Evolutionary conservation across 2,329 filamentous ascomycete species (phyloP).

Genomic region (Exophiala phaeomuriformis): DNA sequence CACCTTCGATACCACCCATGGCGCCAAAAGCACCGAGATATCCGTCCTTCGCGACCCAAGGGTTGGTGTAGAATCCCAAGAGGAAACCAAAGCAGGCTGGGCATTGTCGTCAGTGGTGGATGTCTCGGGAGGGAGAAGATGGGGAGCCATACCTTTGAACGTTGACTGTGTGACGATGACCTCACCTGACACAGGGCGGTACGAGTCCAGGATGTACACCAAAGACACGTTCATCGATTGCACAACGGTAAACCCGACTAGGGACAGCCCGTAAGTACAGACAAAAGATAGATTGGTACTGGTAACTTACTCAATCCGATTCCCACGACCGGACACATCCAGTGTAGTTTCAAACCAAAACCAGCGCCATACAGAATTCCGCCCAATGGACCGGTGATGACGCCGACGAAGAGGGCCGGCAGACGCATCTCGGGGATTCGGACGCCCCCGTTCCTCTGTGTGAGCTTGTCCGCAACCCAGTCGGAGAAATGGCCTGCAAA

Average conservation of each 20-base stretch:
- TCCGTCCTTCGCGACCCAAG: slow-evolving; percentile 1
- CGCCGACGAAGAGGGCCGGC: neutral
- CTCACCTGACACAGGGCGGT: slow-evolving; percentile 4
- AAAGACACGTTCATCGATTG: slow-evolving; percentile 4
- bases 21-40: slow-evolving; percentile 4
- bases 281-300: neutral
- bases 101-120: neutral
- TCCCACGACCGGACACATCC: slow-evolving; percentile 1
- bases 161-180: slow-evolving; percentile 4
- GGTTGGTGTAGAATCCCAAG: slow-evolving; percentile 5
- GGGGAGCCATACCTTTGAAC: slow-evolving; percentile 4
- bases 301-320: slow-evolving; percentile 1
- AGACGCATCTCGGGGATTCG: slow-evolving; percentile 49
- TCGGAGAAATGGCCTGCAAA: slow-evolving; percentile 49
- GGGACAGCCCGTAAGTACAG: neutral
- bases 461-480: slow-evolving; percentile 40
- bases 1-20: neutral
- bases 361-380: neutral
- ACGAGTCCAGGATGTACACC: slow-evolving; percentile 4
- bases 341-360: neutral
- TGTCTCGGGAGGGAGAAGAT: neutral
- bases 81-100: slow-evolving; percentile 4
- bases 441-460: slow-evolving; percentile 37
- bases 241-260: slow-evolving; percentile 3
- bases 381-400: slow-evolving; percentile 1